Percentiles rank a stretch among this genome's conserved stretches.
Conservation (phyloP, 139 green algal genomes). For the Astrephomene gubernaculifera region DNA sequence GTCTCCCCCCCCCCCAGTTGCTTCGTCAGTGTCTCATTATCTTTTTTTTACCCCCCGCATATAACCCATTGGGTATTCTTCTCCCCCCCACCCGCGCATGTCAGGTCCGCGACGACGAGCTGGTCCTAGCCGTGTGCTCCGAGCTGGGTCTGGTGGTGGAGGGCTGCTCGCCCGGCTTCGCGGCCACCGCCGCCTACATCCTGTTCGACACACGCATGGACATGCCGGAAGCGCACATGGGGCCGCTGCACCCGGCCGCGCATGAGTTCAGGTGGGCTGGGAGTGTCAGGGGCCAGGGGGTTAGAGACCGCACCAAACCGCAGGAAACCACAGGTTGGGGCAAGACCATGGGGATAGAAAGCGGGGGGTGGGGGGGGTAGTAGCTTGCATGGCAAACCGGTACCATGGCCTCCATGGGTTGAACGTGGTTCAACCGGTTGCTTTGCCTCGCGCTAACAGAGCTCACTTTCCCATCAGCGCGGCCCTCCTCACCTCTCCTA, state of each 20-base stretch:
- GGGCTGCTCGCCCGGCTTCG: slow-evolving; percentile 42
- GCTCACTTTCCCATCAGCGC: neutral
- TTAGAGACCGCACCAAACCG: no score
- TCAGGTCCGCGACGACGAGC: slow-evolving; percentile 42
- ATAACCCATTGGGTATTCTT: no score
- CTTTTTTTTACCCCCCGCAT: no score
- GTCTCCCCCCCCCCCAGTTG: no score
- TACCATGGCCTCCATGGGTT: no score
- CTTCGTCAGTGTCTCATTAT: no score
- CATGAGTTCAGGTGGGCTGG: slow-evolving; percentile 59
- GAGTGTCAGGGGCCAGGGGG: no score
- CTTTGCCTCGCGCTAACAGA: no score
- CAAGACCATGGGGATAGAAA: no score
- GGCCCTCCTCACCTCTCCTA: neutral
- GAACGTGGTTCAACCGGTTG: no score
- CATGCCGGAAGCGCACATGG: slow-evolving; percentile 61
- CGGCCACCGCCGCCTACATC: slow-evolving; percentile 57
- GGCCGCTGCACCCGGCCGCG: slow-evolving; percentile 52
- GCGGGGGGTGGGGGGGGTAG: neutral
- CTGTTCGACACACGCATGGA: slow-evolving; percentile 75
- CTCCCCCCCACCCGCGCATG: neutral
- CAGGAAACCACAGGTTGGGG: no score
- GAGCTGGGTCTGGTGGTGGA: slow-evolving; percentile 51
- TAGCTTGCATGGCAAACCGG: neutral
- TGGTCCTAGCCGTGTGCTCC: slow-evolving; percentile 38